Conservation (phyloP, 1,139 yeast genomes). For the Hemisphaericaspora xylanilytica region DNA sequence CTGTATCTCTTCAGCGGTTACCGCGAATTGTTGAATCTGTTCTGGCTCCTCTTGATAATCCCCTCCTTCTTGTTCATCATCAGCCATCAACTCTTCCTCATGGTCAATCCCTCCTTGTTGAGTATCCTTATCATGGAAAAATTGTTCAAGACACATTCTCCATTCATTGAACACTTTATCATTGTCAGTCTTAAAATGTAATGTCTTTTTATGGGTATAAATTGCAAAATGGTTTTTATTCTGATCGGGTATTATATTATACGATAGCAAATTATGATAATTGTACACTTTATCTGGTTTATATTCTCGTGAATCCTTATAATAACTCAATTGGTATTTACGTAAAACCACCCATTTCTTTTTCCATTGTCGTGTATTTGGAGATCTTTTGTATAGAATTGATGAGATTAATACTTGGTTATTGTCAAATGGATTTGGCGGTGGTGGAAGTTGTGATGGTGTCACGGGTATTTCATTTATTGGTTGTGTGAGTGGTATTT, state of each 20-base stretch:
- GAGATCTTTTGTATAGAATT: slow-evolving; percentile 22
- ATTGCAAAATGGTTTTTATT: slow-evolving; percentile 40
- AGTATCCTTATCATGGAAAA: slow-evolving; percentile 14
- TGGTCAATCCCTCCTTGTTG: neutral
- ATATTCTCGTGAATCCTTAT: slow-evolving; percentile 56
- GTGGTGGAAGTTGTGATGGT: neutral
- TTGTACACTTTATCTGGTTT: slow-evolving; percentile 50
- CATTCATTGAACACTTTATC: slow-evolving; percentile 37
- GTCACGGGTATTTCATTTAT: too few species aligned
- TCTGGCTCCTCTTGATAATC: too few species aligned
- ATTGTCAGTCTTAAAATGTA: slow-evolving; percentile 43
- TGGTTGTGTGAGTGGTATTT: too few species aligned
- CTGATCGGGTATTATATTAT: slow-evolving; percentile 30
- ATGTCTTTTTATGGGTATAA: slow-evolving; percentile 36
- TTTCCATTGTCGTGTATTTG: slow-evolving; percentile 41
- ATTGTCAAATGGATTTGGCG: slow-evolving; percentile 9
- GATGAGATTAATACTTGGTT: slow-evolving; percentile 16
- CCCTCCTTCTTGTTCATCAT: slow-evolving; percentile 5
- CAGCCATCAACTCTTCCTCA: slow-evolving; percentile 2
- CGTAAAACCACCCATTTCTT: slow-evolving; percentile 61
- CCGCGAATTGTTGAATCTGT: too few species aligned
- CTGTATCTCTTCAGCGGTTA: too few species aligned
- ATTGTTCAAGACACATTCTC: slow-evolving; percentile 34
- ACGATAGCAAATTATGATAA: slow-evolving; percentile 18
- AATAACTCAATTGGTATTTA: slow-evolving; percentile 52